Percentiles rank a stretch among this genome's conserved stretches.
phyloP scores from a whole-genome alignment of 495 filamentous ascomycete species.

The Aspergillus heteromorphus region DNA sequence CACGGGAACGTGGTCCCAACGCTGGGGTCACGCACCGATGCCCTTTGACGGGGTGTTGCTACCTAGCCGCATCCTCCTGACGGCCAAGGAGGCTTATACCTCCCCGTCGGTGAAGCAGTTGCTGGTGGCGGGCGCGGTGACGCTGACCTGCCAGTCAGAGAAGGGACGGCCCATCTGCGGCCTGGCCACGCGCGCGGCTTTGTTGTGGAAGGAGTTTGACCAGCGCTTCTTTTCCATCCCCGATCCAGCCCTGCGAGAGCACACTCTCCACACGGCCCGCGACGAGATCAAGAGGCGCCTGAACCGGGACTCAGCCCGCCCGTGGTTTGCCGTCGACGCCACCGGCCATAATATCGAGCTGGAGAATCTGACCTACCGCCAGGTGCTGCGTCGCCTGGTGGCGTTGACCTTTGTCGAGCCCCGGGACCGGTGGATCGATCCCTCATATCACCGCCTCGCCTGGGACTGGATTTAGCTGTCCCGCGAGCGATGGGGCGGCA shows the following conservation, averaged over 20 bases:
- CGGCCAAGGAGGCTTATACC: conserved; percentile 37
- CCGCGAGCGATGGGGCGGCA: too few relatives aligned
- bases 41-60: conserved; percentile 46
- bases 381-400: conserved; percentile 25
- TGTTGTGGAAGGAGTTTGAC: conserved; percentile 36
- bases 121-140: conserved; percentile 29
- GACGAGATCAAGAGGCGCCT: conserved; percentile 26
- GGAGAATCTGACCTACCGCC: conserved; percentile 35
- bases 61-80: conserved; percentile 46
- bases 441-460: conserved; percentile 15
- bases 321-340: conserved; percentile 31
- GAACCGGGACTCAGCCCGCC: conserved; percentile 32
- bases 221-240: conserved; percentile 29
- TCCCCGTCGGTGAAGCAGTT: conserved; percentile 22
- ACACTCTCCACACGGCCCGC: conserved; percentile 18
- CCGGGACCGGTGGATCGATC: conserved; percentile 33
- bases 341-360: conserved; percentile 23
- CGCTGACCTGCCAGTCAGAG: conserved; percentile 35
- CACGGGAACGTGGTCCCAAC: conserved; percentile 37
- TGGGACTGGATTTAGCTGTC: too few relatives aligned
- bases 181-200: conserved; percentile 32
- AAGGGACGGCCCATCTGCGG: conserved; percentile 43
- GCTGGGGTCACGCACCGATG: conserved; percentile 39
- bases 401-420: conserved; percentile 30
- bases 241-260: conserved; percentile 17